Conservation (phyloP, 2,329 filamentous ascomycete genomes). For the Dothistroma septosporum region DNA sequence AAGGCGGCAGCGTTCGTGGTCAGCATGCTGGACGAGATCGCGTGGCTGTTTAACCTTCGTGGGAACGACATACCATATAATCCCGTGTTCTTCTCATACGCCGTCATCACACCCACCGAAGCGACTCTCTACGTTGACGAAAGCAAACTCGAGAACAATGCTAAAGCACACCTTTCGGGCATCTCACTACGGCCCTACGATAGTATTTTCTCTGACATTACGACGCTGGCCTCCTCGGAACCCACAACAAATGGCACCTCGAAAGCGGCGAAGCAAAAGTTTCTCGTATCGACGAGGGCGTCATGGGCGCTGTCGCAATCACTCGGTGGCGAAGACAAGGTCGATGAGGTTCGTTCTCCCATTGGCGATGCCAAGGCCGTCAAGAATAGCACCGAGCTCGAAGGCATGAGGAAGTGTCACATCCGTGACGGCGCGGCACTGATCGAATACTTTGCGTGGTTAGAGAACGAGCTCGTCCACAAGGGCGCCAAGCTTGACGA, state of each 20-base stretch:
- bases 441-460: conserved; percentile 92
- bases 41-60: conserved; percentile 97
- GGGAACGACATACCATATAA: conserved; percentile 97
- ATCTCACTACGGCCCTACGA: conserved; percentile 79
- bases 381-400: conserved; percentile 84
- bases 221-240: conserved; percentile 53
- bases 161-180: conserved; percentile 64
- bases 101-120: conserved; percentile 70
- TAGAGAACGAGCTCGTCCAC: conserved; percentile 74
- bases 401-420: conserved; percentile 92
- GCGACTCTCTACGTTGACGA: conserved; percentile 82
- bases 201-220: conserved; percentile 73
- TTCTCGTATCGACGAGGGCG: conserved; percentile 79
- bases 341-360: conserved; percentile 83
- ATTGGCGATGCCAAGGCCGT: conserved; percentile 87
- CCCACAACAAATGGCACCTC: conserved; percentile 18
- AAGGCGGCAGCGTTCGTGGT: conserved; percentile 83
- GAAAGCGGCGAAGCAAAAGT: conserved; percentile 55
- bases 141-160: conserved; percentile 67
- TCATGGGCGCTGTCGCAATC: conserved; percentile 90
- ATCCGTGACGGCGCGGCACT: conserved; percentile 88
- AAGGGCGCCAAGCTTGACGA: conserved; percentile 76
- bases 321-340: conserved; percentile 76
- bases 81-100: conserved; percentile 97
- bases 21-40: conserved; percentile 93